Base-by-base conservation (phyloP, 2,329 filamentous ascomycete genomes). In the Pseudocercospora cruenta region DNA sequence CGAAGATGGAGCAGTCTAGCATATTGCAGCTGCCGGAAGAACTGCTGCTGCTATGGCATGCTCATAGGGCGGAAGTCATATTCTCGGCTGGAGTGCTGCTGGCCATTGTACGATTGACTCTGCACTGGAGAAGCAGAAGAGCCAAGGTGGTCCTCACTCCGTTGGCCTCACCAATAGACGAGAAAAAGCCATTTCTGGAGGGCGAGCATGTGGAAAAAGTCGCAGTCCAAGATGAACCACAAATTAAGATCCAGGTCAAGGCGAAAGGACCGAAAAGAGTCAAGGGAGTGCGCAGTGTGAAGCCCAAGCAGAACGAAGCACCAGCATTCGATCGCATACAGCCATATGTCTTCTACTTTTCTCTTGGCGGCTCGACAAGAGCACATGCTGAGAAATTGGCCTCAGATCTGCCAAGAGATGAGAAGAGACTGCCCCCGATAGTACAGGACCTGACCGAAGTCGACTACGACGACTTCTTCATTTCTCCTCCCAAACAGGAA, bases 381-480 rank as follows among this genome's bases (percentile, higher is more conserved):
- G 89, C 87, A 73, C 87, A 89, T 65, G 91, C 91, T 1, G 85
- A 87, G 24, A 81, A 84, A 1, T 87, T 95, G 58, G 80, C 84
- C n/a, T 79, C 81, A 1, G 77, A 94, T 28, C 82, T 82, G 67
- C 74, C 70, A 73, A 80, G 71, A 9, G 75, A 73, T 51, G 72
- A 68, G 53, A 75, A 73, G 0, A 73, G 87, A 16, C 78, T 87
- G 0, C 80, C 86, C 43, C 89, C 92, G 0, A 83, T 91, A 74
- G 79, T 93, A 10, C 83, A 91, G 64, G 93, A 98, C 74, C 81
- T 98, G 26, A 89, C 94, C 2, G 90, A 97, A 67, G 86, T 96
- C 61, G 94, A 98, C 73, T 92, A 94, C 73, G 94, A 99, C 73
- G 93, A 97, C 75, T 97, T 91, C 79, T 98, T 98, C 76, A 88